Evolutionary conservation across 331 rosid species (phyloP).

Genomic region (Ulmus americana): DNA sequence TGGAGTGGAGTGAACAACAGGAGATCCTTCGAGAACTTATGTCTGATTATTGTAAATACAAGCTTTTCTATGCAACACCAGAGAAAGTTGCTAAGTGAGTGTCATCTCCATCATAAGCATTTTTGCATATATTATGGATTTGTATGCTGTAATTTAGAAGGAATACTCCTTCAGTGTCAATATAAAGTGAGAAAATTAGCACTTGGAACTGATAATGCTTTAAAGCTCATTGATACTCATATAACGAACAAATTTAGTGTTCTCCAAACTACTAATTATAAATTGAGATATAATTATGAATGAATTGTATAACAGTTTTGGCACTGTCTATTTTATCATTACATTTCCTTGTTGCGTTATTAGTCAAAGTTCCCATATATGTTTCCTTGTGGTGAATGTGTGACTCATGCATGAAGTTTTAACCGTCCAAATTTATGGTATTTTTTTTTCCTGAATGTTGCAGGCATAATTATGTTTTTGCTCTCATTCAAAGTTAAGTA

Average conservation of each 20-base stretch:
- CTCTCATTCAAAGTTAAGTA: slow-evolving; percentile 15
- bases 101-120: slow-evolving; percentile 10
- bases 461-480: slow-evolving; percentile 10
- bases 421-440: slow-evolving; percentile 89
- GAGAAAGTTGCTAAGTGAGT: slow-evolving; percentile 94
- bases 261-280: too few species aligned
- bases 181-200: background rate
- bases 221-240: too few species aligned
- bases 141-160: background rate
- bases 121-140: slow-evolving; percentile 23
- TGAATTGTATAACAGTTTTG: too few species aligned
- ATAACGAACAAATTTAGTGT: too few species aligned
- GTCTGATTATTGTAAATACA: slow-evolving; percentile 68
- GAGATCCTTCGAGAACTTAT: slow-evolving; percentile 75
- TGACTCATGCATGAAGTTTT: slow-evolving; percentile 40
- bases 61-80: slow-evolving; percentile 86
- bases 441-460: background rate
- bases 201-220: too few species aligned
- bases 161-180: background rate
- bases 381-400: too few species aligned
- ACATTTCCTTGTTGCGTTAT: too few species aligned
- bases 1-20: slow-evolving; percentile 95
- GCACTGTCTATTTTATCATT: too few species aligned
- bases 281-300: too few species aligned
- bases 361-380: too few species aligned